A percentile compares a stretch with the other conserved stretches of the same genome.
Evolutionary conservation across 176 grass and related monocot species (phyloP).

Genomic region (Musa itinerans): DNA sequence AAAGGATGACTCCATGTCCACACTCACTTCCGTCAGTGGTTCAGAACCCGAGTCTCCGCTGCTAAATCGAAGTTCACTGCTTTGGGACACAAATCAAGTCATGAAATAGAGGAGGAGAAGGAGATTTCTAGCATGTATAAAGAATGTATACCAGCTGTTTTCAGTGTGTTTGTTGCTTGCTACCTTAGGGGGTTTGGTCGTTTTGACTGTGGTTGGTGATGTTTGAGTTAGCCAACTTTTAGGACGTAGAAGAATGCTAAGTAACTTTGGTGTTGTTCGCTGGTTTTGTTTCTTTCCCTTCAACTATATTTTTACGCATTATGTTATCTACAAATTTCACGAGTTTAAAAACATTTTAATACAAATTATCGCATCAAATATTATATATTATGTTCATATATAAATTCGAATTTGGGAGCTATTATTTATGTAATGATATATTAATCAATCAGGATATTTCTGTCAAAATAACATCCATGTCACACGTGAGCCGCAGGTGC

Average conservation of each 20-base stretch:
- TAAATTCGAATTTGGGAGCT: no score
- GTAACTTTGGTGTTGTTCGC: not conserved
- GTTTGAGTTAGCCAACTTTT: not conserved
- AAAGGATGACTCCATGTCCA: conserved; percentile 71
- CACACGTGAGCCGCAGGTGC: no score
- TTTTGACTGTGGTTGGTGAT: not conserved
- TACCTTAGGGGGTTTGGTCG: not conserved
- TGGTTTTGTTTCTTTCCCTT: not conserved
- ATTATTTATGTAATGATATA: no score
- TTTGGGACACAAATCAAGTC: no score
- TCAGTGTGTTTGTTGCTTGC: not conserved
- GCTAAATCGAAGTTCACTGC: not conserved
- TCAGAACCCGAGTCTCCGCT: conserved; percentile 82
- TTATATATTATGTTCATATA: no score
- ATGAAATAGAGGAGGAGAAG: not conserved
- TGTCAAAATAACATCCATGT: no score
- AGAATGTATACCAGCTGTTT: not conserved
- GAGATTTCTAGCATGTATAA: not conserved
- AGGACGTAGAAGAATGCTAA: not conserved
- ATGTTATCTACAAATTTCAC: no score
- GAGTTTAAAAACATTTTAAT: no score
- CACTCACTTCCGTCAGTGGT: conserved; percentile 94
- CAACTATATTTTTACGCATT: not conserved
- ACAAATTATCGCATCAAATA: no score
- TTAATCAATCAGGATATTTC: no score